A percentile compares a stretch with the other conserved stretches of the same genome.
Conservation (phyloP, 1,284 basidiomycete species). For the Schizophyllum amplum region DNA sequence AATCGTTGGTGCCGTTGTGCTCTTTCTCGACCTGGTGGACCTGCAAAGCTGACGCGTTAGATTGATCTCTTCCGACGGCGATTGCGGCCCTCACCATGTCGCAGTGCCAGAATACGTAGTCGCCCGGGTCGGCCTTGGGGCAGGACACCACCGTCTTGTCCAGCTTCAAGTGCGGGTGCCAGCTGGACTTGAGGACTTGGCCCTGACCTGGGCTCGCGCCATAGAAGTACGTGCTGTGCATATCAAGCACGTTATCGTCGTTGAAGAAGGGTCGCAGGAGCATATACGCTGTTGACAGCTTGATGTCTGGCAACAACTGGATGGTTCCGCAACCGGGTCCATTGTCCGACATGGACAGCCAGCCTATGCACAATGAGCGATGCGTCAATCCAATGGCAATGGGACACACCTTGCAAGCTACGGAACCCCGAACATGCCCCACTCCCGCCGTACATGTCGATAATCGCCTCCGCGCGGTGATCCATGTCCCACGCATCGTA, state of each 20-base stretch:
- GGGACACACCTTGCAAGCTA: neutral
- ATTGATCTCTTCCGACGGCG: neutral
- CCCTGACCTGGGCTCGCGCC: slow-evolving; percentile 52
- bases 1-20: slow-evolving; percentile 56
- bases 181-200: slow-evolving; percentile 53
- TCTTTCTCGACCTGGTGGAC: slow-evolving; percentile 67
- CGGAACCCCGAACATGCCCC: neutral
- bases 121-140: slow-evolving; percentile 56
- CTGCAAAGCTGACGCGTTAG: slow-evolving; percentile 19
- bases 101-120: slow-evolving; percentile 61
- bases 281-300: slow-evolving; percentile 56
- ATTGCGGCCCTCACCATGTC: slow-evolving; percentile 11
- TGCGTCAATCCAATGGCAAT: slow-evolving; percentile 31
- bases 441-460: slow-evolving; percentile 45
- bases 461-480: slow-evolving; percentile 42
- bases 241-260: slow-evolving; percentile 55
- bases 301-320: slow-evolving; percentile 54
- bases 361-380: slow-evolving; percentile 72
- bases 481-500: slow-evolving; percentile 54
- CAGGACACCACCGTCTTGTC: slow-evolving; percentile 44
- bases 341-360: slow-evolving; percentile 61
- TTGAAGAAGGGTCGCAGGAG: slow-evolving; percentile 75
- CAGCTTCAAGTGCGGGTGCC: slow-evolving; percentile 68
- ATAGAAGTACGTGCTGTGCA: slow-evolving; percentile 52
- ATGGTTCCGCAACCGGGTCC: slow-evolving; percentile 49